Base-by-base conservation (phyloP, 441 rosid species). In the Croton laevigatus region DNA sequence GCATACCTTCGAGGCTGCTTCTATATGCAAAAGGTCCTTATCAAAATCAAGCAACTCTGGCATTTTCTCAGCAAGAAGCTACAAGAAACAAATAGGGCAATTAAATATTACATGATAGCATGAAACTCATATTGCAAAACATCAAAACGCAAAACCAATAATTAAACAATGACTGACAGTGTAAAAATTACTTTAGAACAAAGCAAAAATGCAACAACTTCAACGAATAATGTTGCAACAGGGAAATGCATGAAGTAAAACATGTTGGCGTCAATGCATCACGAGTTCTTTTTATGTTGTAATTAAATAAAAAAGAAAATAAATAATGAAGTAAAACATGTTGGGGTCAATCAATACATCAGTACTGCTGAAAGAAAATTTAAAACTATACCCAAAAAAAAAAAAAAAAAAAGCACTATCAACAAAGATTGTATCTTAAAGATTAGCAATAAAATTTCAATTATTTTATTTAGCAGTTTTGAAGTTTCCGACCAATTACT, bases 1-100 rank as follows among this genome's bases (percentile, higher is more conserved):
- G 60, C 75, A 60, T 83, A 91, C 99, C 99, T 92, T 95, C 11
- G 99, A 91, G 62, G 99, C 98, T 81, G 96, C 90, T 84, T 92
- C 99, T 73, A 92, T 79, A 81, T 93, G 98, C 69, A 72, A 80
- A 78, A 95, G 96, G 81, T 85, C 98, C 84, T 88, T 90, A 53
- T 83, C 87, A 81, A 95, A 95, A 84, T 92, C 96, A 69, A 95
- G 84, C 83, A 95, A 75, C 76, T 89, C 97, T 1, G 97, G 92
- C 93, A 95, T 79, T 85, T 95, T 95, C 78, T 95, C 98, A 81
- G 91, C 86, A 69, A 95, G 85, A 72, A 95, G 91, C 98, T 95
- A 81, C 20, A 65, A 5, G 59, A 66, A 74, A 76, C 68, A 71
- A 62, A 55, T 42, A 70, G 55, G 27, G 48, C 3, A 40, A 49